Conservation (phyloP, 768 basidiomycete species). For the Leccinum broughii region DNA sequence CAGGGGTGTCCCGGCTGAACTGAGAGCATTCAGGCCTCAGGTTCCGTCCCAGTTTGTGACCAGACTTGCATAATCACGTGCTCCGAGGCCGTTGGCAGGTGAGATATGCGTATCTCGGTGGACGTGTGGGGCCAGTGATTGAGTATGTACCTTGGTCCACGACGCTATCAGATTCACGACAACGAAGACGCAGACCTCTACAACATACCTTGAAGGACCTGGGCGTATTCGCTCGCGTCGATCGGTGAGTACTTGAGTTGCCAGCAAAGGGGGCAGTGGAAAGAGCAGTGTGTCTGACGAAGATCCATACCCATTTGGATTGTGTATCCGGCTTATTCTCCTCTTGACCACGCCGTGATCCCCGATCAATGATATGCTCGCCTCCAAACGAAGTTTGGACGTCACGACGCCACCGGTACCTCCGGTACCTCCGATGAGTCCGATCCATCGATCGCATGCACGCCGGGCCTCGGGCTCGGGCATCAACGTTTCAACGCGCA, state of each 20-base stretch:
- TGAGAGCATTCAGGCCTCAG: constrained; percentile 38
- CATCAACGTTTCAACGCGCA: constrained; percentile 48
- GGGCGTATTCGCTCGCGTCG: constrained; percentile 42
- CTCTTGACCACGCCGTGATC: neutral
- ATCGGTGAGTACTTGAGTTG: constrained; percentile 32
- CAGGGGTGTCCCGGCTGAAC: constrained; percentile 42
- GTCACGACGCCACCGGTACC: neutral
- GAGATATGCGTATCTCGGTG: neutral
- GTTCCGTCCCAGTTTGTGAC: neutral
- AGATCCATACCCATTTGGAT: neutral
- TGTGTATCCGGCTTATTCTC: neutral
- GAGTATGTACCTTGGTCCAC: neutral
- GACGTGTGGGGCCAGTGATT: too few relatives aligned
- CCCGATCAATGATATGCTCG: neutral
- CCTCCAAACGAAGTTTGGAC: neutral
- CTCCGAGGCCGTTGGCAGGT: constrained; percentile 54
- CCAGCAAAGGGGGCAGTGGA: neutral
- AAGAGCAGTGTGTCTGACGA: neutral
- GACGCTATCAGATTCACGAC: constrained; percentile 54
- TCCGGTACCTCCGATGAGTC: neutral
- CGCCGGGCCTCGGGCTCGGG: constrained; percentile 56
- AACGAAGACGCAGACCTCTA: constrained; percentile 55
- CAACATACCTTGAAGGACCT: constrained; percentile 56
- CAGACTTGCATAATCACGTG: neutral
- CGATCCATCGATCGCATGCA: neutral